These are phyloP conservation scores for Glomus cerebriforme DNA, from an alignment of 192 early-diverging fungal genomes.

Conservation along the genomic window DNA sequence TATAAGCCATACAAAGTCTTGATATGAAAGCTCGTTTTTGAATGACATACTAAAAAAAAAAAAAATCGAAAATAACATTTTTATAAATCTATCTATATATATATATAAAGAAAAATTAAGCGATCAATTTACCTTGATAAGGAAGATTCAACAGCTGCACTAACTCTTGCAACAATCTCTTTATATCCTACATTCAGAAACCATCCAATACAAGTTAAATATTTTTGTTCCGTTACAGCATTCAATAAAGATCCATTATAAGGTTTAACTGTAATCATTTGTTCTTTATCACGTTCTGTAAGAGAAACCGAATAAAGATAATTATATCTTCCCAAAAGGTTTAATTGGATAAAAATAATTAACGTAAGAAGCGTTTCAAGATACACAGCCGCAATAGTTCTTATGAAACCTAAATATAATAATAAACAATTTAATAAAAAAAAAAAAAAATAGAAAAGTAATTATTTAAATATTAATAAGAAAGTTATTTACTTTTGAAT, in stretches of 20 bases:
- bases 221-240: slow-evolving; percentile 70
- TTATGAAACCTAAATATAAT: slow-evolving; percentile 70
- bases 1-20: slow-evolving; percentile 23
- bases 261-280: slow-evolving; percentile 43
- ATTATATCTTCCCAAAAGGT: slow-evolving; percentile 87
- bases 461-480: background rate
- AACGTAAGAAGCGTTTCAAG: slow-evolving; percentile 82
- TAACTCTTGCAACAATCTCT: slow-evolving; percentile 64
- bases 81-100: background rate
- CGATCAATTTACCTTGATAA: slow-evolving; percentile 4
- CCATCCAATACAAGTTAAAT: slow-evolving; percentile 90
- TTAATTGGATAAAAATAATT: slow-evolving; percentile 86
- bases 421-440: slow-evolving; percentile 9
- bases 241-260: slow-evolving; percentile 35
- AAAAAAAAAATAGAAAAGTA: background rate
- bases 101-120: background rate
- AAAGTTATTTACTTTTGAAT: slow-evolving; percentile 60
- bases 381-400: slow-evolving; percentile 85
- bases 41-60: slow-evolving; percentile 13
- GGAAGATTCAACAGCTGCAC: slow-evolving; percentile 59
- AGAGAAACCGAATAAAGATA: slow-evolving; percentile 77
- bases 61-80: background rate
- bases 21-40: background rate
- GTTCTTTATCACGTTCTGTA: slow-evolving; percentile 51
- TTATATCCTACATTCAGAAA: slow-evolving; percentile 88